These are phyloP conservation scores for Aspergillus ellipticus DNA, from an alignment of 495 filamentous ascomycete genomes.

Conservation along the genomic window DNA sequence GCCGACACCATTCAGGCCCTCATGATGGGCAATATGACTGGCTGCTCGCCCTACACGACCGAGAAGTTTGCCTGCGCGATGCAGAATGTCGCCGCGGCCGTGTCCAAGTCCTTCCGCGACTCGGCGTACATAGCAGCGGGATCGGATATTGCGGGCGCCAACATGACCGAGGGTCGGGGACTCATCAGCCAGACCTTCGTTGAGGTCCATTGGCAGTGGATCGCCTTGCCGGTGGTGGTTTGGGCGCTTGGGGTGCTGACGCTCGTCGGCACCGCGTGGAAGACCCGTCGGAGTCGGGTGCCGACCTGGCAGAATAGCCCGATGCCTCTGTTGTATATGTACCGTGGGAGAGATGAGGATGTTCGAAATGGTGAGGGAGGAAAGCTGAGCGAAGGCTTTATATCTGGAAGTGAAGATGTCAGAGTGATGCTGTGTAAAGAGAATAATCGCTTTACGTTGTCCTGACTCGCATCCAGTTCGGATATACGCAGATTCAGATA, in stretches of 20 bases:
- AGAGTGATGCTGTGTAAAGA: too few species aligned
- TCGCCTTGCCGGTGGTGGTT: conserved; percentile 11
- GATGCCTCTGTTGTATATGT: conserved; percentile 3
- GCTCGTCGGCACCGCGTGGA: conserved; percentile 13
- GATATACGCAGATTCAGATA: too few species aligned
- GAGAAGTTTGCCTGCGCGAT: conserved; percentile 5
- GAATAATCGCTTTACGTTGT: too few species aligned
- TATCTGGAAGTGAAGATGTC: too few species aligned
- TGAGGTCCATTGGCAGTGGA: conserved; percentile 17
- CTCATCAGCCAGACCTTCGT: conserved; percentile 3
- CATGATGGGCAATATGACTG: background rate
- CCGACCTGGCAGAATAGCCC: conserved; percentile 3
- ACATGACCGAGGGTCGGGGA: background rate
- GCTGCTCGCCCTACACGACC: too few species aligned
- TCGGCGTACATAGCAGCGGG: background rate
- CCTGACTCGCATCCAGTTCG: too few species aligned
- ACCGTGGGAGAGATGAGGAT: too few species aligned
- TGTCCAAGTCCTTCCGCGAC: conserved; percentile 18
- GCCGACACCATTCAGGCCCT: background rate
- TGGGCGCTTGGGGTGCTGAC: conserved; percentile 12
- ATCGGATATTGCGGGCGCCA: background rate
- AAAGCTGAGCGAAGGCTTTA: too few species aligned
- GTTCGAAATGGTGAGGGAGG: too few species aligned
- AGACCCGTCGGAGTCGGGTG: background rate
- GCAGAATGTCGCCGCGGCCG: conserved; percentile 15